These are phyloP conservation scores for Chrysopogon serrulatus DNA, from an alignment of 176 grass and related monocot species.

Conservation along the genomic window DNA sequence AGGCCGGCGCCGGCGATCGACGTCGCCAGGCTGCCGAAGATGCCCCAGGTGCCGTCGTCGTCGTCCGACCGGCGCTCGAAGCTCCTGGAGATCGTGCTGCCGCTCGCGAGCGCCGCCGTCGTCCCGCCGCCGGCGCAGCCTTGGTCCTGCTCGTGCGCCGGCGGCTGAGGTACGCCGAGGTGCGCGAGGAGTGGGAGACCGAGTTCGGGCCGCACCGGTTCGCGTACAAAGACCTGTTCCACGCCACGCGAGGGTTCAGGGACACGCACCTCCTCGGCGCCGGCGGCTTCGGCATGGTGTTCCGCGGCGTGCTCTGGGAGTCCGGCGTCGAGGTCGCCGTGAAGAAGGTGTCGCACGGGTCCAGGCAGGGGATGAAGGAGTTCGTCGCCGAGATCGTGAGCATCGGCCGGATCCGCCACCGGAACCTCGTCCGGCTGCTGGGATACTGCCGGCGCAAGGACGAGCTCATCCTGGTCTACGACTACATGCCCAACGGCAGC, in stretches of 20 bases:
- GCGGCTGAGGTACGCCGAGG: conserved; percentile 20
- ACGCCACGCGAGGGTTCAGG: conserved; percentile 7
- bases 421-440: conserved; percentile 42
- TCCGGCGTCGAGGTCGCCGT: conserved; percentile 30
- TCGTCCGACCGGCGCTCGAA: not conserved
- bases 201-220: conserved; percentile 46
- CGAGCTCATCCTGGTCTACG: conserved; percentile 58
- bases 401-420: conserved; percentile 42
- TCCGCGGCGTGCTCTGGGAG: conserved; percentile 26
- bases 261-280: conserved; percentile 44
- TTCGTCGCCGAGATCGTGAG: conserved; percentile 44
- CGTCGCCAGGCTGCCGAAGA: conserved; percentile 27
- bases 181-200: conserved; percentile 50
- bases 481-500: conserved; percentile 48
- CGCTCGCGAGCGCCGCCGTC: conserved; percentile 16
- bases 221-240: conserved; percentile 5
- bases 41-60: not conserved
- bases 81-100: conserved; percentile 6
- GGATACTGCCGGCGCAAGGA: conserved; percentile 52
- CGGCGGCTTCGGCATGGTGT: conserved; percentile 57
- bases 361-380: conserved; percentile 44
- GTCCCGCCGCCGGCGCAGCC: not conserved
- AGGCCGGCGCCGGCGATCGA: conserved; percentile 13
- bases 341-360: conserved; percentile 43
- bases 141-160: not conserved